Evolutionary conservation across 805 yeast genomes (phyloP), one percentile per base, ranked within the genome.

Genomic region (Cyberlindnera japonica): DNA sequence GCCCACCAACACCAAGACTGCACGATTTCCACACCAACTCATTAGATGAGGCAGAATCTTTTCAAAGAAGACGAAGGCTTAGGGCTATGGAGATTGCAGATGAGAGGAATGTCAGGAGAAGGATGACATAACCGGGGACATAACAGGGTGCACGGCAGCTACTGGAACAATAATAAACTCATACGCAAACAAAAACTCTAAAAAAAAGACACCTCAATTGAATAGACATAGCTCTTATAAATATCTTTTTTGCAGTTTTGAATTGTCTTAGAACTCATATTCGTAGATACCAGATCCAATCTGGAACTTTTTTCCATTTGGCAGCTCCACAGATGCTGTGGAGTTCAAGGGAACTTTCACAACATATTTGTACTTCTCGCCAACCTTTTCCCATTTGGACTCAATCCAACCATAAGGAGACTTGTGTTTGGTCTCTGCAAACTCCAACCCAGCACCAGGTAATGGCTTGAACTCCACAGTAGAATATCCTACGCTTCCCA

Each of bases 331-430:
- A 17, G 21, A 10, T 12, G 51, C 53, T 11, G 24, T 38, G 7
- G 45, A 13, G 29, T 49, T 47, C 23, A 33, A 35, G 2, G 53
- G 53, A 19, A 47, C 47, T 15, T 29, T 37, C n/a, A 44, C 44
- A 6, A 31, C 31, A 26, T 47, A 47, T 9, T 32, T 22, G 30
- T 41, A 41, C 21, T 14, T 22, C 1, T 36, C 43, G 4, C 37
- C 43, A 16, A 26, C 17, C 13, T 38, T 16, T 13, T 17, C 34
- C 53, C 53, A 49, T 5, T 15, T 30, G 5, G 51, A 49, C 33
- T 43, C 43, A 18, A 44, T 40, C 48, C 46, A 40, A 8, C 53
- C 53, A 31, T 35, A 47, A 10, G 49, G 48, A 3, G 51, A 39
- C 22, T 21, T 33, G 29, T 49, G 51, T 14, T 38, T 44, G 6